phyloP scores from a whole-genome alignment of 768 basidiomycete species.

The Tylopilus felleus region DNA sequence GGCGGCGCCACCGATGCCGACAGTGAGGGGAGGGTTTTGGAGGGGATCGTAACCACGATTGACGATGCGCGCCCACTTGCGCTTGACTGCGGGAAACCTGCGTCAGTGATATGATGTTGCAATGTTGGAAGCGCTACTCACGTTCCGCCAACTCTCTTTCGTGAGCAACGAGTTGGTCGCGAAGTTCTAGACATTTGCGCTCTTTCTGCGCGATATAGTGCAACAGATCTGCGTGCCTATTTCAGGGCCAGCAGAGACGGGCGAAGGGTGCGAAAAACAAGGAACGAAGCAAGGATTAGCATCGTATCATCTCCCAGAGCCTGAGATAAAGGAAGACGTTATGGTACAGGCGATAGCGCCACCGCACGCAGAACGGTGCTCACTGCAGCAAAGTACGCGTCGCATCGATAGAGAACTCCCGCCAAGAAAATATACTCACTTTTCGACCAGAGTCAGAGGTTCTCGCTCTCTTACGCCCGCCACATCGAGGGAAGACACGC shows the following conservation, averaged over 20 bases:
- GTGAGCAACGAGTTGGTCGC: constrained; percentile 66
- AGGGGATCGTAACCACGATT: constrained; percentile 42
- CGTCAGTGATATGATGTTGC: neutral
- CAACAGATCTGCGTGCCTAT: constrained; percentile 76
- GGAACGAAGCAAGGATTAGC: neutral
- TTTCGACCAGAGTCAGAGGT: constrained; percentile 69
- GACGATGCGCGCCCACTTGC: constrained; percentile 81
- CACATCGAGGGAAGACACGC: constrained; percentile 15
- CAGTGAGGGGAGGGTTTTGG: neutral
- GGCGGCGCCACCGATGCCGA: constrained; percentile 20
- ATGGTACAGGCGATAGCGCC: neutral
- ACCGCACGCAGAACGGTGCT: neutral
- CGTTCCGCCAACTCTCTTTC: constrained; percentile 69
- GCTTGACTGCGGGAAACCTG: constrained; percentile 51
- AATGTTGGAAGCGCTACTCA: constrained; percentile 28
- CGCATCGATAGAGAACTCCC: neutral
- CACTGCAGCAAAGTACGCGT: neutral
- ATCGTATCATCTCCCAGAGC: neutral
- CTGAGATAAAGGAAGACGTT: neutral
- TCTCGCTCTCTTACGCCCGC: constrained; percentile 21
- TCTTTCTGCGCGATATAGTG: constrained; percentile 86
- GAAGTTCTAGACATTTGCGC: constrained; percentile 76
- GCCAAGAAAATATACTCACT: constrained; percentile 42
- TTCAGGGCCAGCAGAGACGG: neutral
- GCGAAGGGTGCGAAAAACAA: neutral